Percentiles rank a stretch among this genome's conserved stretches.
phyloP scores from a whole-genome alignment of 2,329 filamentous ascomycete species.

The Catunica adiposa region DNA sequence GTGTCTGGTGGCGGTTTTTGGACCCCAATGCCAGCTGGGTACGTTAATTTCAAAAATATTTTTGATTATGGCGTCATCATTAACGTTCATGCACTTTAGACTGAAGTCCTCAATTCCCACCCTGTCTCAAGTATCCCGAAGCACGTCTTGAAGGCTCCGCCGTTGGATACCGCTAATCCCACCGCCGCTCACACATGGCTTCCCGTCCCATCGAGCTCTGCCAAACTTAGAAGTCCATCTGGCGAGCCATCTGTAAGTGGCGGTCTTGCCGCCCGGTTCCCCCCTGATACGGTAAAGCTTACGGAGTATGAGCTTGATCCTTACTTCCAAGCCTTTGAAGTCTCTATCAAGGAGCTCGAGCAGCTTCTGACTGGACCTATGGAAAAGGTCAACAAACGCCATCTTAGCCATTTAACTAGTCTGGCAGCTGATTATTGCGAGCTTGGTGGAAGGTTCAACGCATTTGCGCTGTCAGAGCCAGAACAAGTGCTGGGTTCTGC shows the following conservation, averaged over 20 bases:
- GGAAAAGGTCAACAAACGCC: slow-evolving; percentile 88
- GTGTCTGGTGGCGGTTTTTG: slow-evolving; percentile 93
- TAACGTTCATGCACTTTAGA: slow-evolving; percentile 35
- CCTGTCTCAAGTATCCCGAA: slow-evolving; percentile 86
- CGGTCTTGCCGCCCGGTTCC: slow-evolving; percentile 44
- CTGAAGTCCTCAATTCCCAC: slow-evolving; percentile 83
- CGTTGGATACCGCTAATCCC: slow-evolving; percentile 84
- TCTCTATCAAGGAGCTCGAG: slow-evolving; percentile 82
- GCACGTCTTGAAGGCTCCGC: slow-evolving; percentile 86
- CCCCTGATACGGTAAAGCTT: slow-evolving; percentile 56
- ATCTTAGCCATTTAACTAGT: slow-evolving; percentile 68
- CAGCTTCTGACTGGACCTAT: slow-evolving; percentile 77
- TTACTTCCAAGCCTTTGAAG: slow-evolving; percentile 88
- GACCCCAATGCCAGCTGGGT: slow-evolving; percentile 99
- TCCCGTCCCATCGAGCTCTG: slow-evolving; percentile 68
- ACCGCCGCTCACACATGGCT: slow-evolving; percentile 73
- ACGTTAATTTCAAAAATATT: slow-evolving; percentile 20
- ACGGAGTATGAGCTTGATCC: slow-evolving; percentile 85
- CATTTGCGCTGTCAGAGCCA: slow-evolving; percentile 86
- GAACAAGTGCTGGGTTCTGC: slow-evolving; percentile 76
- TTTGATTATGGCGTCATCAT: slow-evolving; percentile 15
- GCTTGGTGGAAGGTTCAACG: slow-evolving; percentile 88
- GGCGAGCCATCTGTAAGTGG: slow-evolving; percentile 19
- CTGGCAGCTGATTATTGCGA: slow-evolving; percentile 81
- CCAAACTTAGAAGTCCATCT: slow-evolving; percentile 46